These are phyloP conservation scores for Somion occarium DNA, from an alignment of 1,284 basidiomycete genomes.

Conservation along the genomic window DNA sequence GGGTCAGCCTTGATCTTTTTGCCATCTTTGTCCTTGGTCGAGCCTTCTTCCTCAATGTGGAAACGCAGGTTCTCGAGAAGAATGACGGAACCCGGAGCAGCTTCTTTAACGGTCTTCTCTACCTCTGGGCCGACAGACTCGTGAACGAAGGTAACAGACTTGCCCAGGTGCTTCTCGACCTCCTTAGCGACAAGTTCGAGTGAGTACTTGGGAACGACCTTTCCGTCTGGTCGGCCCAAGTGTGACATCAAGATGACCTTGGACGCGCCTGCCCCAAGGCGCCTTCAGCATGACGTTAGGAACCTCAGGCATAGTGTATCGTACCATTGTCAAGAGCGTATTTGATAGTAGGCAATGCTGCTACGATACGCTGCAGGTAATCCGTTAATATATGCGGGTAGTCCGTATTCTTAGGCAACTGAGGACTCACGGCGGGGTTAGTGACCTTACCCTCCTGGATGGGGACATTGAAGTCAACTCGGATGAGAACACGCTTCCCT, in stretches of 20 bases:
- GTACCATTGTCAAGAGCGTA: conserved; percentile 88
- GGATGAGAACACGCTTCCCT: conserved; percentile 90
- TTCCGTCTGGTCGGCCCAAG: conserved; percentile 95
- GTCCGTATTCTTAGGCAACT: no score
- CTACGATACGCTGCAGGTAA: conserved; percentile 80
- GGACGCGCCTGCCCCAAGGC: conserved; percentile 59
- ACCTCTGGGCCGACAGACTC: conserved; percentile 88
- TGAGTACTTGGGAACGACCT: conserved; percentile 86
- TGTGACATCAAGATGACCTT: conserved; percentile 96
- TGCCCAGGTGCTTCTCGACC: conserved; percentile 66
- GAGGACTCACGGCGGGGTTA: conserved; percentile 81
- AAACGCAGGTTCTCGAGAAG: conserved; percentile 97
- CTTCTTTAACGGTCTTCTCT: conserved; percentile 73
- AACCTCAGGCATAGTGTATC: conserved; percentile 15
- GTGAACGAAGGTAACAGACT: conserved; percentile 76
- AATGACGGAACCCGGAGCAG: conserved; percentile 77
- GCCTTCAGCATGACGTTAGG: conserved; percentile 3
- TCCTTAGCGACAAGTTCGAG: conserved; percentile 83
- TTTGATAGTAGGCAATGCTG: conserved; percentile 93
- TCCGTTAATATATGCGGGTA: conserved; percentile 3
- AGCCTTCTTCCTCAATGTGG: conserved; percentile 98
- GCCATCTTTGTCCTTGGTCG: conserved; percentile 88
- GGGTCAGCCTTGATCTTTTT: conserved; percentile 92
- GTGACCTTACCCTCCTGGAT: conserved; percentile 88
- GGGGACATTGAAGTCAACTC: conserved; percentile 99